Percentiles rank a stretch among this genome's conserved stretches.
These are phyloP conservation scores for Aspergillus sp. DNA, from an alignment of 2,329 filamentous ascomycete species.

Conservation along the genomic window DNA sequence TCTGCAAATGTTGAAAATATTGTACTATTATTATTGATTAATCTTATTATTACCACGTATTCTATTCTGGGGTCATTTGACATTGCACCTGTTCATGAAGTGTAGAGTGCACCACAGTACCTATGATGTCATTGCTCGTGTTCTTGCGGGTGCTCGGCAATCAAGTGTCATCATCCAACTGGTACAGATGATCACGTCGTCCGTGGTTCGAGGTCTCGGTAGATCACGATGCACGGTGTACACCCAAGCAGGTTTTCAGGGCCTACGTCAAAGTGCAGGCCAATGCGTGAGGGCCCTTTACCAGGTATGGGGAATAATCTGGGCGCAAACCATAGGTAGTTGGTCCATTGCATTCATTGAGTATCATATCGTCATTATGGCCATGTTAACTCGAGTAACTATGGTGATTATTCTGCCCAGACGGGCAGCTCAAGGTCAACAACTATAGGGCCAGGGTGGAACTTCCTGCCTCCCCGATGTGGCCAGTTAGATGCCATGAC, in stretches of 20 bases:
- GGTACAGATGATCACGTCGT: background rate
- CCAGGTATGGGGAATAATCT: background rate
- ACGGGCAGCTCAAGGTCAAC: constrained; percentile 70
- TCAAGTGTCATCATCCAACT: background rate
- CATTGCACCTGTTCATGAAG: background rate
- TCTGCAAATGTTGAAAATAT: background rate
- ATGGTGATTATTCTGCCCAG: constrained; percentile 7
- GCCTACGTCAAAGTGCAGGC: background rate
- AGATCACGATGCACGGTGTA: background rate
- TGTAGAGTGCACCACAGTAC: no score
- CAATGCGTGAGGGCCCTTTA: background rate
- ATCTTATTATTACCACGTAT: background rate
- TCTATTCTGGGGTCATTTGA: background rate
- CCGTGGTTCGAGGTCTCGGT: background rate
- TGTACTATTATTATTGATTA: background rate
- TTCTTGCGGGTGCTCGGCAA: background rate
- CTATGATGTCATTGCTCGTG: background rate
- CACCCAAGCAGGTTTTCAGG: background rate
- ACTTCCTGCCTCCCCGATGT: constrained; percentile 59
- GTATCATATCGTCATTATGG: background rate
- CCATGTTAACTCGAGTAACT: no score
- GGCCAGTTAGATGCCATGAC: constrained; percentile 69
- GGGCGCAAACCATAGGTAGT: background rate
- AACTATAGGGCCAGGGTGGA: constrained; percentile 75
- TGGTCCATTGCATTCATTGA: background rate